Conservation (phyloP, 495 filamentous ascomycete genomes). For the Aspergillus asperescens region DNA sequence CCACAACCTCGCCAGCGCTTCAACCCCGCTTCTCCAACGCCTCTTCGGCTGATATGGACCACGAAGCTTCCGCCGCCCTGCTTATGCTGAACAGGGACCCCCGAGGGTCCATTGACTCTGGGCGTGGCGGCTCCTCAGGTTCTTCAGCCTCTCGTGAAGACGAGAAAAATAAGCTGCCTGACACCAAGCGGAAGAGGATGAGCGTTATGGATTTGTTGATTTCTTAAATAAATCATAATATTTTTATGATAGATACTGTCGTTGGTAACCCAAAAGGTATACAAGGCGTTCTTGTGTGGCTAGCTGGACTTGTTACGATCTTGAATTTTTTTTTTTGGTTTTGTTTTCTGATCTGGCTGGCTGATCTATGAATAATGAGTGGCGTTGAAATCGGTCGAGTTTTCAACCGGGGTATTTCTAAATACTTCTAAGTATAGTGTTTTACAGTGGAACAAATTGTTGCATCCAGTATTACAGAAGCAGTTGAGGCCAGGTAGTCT, state of each 20-base stretch:
- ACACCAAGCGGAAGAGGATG: slow-evolving; percentile 50
- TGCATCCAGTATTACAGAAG: too few species aligned
- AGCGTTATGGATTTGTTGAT: slow-evolving; percentile 77
- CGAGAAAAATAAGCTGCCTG: neutral
- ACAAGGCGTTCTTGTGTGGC: neutral
- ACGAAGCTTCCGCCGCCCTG: slow-evolving; percentile 75
- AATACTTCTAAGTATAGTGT: too few species aligned
- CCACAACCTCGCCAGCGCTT: slow-evolving; percentile 33
- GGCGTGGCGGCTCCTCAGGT: slow-evolving; percentile 22
- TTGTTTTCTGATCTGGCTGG: too few species aligned
- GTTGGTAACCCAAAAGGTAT: slow-evolving; percentile 1
- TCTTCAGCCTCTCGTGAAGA: slow-evolving; percentile 9
- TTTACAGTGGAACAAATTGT: too few species aligned
- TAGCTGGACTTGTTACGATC: too few species aligned
- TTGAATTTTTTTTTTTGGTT: neutral
- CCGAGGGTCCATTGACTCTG: slow-evolving; percentile 39
- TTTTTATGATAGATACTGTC: slow-evolving; percentile 7
- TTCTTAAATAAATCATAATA: slow-evolving; percentile 30
- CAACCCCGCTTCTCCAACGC: slow-evolving; percentile 21
- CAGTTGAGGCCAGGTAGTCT: too few species aligned
- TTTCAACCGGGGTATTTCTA: too few species aligned
- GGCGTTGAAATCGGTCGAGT: too few species aligned
- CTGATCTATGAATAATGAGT: neutral
- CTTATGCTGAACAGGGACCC: slow-evolving; percentile 74
- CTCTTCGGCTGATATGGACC: slow-evolving; percentile 50